phyloP scores from a whole-genome alignment of 352 stramenopile genomes.

The Phytophthora pisi region DNA sequence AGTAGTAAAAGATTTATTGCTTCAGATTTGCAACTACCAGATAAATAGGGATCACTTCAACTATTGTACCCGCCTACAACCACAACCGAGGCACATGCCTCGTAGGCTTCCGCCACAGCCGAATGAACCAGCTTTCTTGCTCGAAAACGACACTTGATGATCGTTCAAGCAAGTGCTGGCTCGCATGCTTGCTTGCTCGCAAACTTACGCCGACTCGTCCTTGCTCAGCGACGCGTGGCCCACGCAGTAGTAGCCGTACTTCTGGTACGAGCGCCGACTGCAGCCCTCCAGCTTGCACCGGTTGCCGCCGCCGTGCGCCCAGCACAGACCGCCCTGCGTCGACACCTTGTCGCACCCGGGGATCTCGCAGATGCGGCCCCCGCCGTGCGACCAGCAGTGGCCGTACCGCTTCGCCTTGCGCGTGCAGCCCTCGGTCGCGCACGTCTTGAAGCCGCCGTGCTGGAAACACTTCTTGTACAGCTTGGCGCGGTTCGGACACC shows the following conservation, averaged over 20 bases:
- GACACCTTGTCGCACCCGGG: constrained; percentile 65
- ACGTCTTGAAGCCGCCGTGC: constrained; percentile 73
- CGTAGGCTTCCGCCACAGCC: background rate
- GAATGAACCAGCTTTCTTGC: background rate
- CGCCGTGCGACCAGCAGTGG: constrained; percentile 75
- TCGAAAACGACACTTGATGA: background rate
- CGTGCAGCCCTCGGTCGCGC: constrained; percentile 64
- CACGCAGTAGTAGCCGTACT: constrained; percentile 70
- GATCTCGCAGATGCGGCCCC: constrained; percentile 62
- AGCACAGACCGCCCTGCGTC: constrained; percentile 67
- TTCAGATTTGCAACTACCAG: too few relatives aligned
- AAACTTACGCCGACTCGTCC: constrained; percentile 4
- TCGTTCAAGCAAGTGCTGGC: background rate
- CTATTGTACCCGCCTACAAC: background rate
- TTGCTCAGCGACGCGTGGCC: constrained; percentile 46
- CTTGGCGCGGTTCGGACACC: constrained; percentile 66
- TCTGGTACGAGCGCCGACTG: constrained; percentile 69
- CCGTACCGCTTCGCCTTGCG: constrained; percentile 73
- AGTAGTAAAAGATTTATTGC: too few relatives aligned
- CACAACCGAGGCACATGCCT: too few relatives aligned
- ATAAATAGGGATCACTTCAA: background rate
- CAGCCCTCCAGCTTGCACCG: constrained; percentile 61
- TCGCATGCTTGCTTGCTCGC: background rate
- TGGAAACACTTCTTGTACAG: constrained; percentile 76
- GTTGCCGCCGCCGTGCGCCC: constrained; percentile 71